Percentiles rank a stretch among this genome's conserved stretches.
Conservation (phyloP, 176 grass and related monocot species). For the Carex cristatella region DNA sequence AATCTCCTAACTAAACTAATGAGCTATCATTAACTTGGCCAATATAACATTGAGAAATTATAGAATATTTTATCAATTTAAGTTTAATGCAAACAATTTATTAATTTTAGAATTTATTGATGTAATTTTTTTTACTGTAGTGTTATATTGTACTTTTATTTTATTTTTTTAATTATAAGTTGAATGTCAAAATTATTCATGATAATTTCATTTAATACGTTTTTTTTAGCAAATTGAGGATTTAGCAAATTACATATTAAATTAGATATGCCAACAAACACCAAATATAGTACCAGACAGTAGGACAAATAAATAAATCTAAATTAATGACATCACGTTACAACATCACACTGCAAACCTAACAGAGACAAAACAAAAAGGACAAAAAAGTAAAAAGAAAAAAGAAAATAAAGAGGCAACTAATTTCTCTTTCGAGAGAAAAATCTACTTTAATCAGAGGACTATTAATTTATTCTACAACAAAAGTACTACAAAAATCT, state of each 20-base stretch:
- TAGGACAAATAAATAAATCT: neutral
- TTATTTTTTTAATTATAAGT: no score
- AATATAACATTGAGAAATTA: no score
- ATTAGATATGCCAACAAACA: neutral
- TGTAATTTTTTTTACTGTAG: no score
- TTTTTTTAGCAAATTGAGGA: neutral
- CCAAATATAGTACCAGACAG: neutral
- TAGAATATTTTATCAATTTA: no score
- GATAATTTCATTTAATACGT: no score
- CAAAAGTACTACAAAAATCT: neutral
- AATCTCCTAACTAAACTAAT: no score
- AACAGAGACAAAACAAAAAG: neutral
- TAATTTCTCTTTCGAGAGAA: conserved; percentile 10
- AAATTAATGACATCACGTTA: neutral
- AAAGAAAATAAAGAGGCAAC: no score
- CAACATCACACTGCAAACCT: neutral
- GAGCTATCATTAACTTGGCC: no score
- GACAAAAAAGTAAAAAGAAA: neutral
- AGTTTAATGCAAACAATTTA: no score
- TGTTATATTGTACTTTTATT: no score
- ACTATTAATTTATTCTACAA: conserved; percentile 13
- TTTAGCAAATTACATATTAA: neutral
- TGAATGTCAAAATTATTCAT: no score
- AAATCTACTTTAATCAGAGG: neutral
- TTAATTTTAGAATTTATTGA: no score